Conservation (phyloP, 2,329 filamentous ascomycete species). For the Pseudopyricularia javanii region DNA sequence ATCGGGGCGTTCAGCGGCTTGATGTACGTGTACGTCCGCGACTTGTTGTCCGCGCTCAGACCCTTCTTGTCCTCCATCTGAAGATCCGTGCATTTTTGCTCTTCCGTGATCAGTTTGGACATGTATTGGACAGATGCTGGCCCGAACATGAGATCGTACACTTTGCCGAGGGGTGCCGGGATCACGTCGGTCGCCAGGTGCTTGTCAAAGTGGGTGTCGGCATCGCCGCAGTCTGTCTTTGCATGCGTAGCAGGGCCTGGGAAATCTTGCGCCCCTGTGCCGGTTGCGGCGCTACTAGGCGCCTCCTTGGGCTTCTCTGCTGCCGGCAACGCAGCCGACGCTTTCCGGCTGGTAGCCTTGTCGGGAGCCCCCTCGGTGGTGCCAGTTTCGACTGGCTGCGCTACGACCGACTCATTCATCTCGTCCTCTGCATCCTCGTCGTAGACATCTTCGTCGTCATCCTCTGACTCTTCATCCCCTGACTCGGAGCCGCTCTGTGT, state of each 20-base stretch:
- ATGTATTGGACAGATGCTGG: constrained; percentile 69
- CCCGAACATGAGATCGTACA: constrained; percentile 83
- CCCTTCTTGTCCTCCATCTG: constrained; percentile 78
- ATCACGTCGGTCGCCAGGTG: constrained; percentile 76
- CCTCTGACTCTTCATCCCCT: constrained; percentile 30
- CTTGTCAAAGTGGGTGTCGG: constrained; percentile 70
- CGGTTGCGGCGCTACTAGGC: constrained; percentile 10
- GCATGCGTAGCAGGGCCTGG: constrained; percentile 74
- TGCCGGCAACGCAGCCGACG: constrained; percentile 42
- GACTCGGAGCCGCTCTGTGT: constrained; percentile 29
- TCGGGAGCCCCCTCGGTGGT: constrained; percentile 44
- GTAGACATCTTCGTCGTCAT: constrained; percentile 25
- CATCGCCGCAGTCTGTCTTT: constrained; percentile 77
- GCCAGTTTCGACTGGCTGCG: constrained; percentile 25
- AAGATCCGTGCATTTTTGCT: constrained; percentile 83
- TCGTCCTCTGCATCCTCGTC: constrained; percentile 54
- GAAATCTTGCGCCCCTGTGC: constrained; percentile 46
- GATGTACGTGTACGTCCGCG: constrained; percentile 72
- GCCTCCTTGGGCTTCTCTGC: constrained; percentile 39
- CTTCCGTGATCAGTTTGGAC: constrained; percentile 70
- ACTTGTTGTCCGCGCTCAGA: constrained; percentile 60
- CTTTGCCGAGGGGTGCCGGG: constrained; percentile 77
- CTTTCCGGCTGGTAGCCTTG: constrained; percentile 56
- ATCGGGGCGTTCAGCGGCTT: constrained; percentile 78
- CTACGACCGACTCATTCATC: constrained; percentile 35